phyloP scores from a whole-genome alignment of 192 early-diverging fungal species.

The Podila horticola region DNA sequence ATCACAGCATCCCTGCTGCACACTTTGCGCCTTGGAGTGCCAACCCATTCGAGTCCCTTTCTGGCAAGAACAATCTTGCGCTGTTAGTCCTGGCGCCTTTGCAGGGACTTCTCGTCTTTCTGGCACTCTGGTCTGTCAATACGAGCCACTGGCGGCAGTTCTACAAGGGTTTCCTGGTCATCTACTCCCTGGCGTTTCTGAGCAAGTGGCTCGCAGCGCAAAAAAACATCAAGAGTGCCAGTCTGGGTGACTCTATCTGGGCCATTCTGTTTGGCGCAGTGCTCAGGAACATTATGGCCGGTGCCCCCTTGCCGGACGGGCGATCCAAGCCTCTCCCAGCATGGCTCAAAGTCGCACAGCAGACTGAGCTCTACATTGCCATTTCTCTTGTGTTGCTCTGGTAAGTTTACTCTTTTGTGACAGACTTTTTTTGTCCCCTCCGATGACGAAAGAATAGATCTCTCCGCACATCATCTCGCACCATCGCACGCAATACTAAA shows the following conservation, averaged over 20 bases:
- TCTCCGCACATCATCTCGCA: neutral
- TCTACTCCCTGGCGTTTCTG: conserved; percentile 55
- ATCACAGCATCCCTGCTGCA: conserved; percentile 55
- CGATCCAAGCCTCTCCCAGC: conserved; percentile 51
- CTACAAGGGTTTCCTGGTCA: conserved; percentile 56
- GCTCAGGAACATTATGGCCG: conserved; percentile 51
- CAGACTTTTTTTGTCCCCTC: neutral
- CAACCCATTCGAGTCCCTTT: conserved; percentile 60
- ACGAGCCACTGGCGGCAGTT: conserved; percentile 48
- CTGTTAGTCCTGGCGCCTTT: conserved; percentile 56
- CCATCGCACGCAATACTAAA: neutral
- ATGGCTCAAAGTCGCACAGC: conserved; percentile 64
- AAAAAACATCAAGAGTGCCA: conserved; percentile 52
- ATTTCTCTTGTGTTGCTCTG: conserved; percentile 62
- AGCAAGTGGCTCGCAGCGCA: conserved; percentile 62
- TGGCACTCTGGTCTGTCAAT: conserved; percentile 45
- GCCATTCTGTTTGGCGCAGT: conserved; percentile 62
- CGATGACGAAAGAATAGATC: neutral
- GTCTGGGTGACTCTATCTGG: conserved; percentile 65
- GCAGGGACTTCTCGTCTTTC: conserved; percentile 59
- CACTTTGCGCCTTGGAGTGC: conserved; percentile 51
- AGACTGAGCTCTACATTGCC: conserved; percentile 66
- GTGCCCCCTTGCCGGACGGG: conserved; percentile 32
- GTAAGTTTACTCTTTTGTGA: conserved; percentile 8
- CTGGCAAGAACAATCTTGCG: conserved; percentile 38